Evolutionary conservation across 2,329 filamentous ascomycete species (phyloP), one percentile per base, ranked within the genome.

Genomic region (Diaporthe citrichinensis): DNA sequence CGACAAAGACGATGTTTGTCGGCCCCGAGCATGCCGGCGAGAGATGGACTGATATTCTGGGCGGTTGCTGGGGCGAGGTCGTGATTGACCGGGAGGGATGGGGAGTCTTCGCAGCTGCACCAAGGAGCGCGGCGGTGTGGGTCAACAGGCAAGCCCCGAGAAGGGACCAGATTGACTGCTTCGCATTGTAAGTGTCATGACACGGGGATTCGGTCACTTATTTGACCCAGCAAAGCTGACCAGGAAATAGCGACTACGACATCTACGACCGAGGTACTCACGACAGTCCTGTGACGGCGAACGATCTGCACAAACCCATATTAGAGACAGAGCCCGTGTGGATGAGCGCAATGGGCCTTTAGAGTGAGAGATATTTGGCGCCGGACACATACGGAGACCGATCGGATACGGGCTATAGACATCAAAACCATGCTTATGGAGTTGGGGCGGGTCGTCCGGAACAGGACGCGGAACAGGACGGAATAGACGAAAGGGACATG

Each of bases 1-100:
- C 86, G 76, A 91, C 90, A 80, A 87, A 80, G 75, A 44, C 85
- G 76, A 94, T 94, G 92, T 88, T 87, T 76, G 90, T 93, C 17
- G 92, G 92, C 0, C 82, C 86, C 68, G 83, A 84, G 67, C 90
- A 92, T 80, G 86, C 86, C 0, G 91, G 90, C 0, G 90, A 94
- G 83, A 81, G 84, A 53, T 94, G 92, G 92, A 91, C 89, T 0
- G 92, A 94, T 83, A 80, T 94, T 1, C 81, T 92, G 71, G 88
- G 85, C 9, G 90, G 88, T 87, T 86, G 87, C 73, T 79, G 88
- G 67, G 87, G 87, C 0, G 86, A 90, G 76, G 88, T 94, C 0
- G 82, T 84, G 23, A 92, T 94, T 78, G 91, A 91, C 77, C 82
- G 85, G 2, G 85, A 89, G 44, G 92, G 92, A 0, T 92, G 86